These are phyloP conservation scores for Malassezia obtusa DNA, from an alignment of 1,284 basidiomycete species.

Conservation along the genomic window DNA sequence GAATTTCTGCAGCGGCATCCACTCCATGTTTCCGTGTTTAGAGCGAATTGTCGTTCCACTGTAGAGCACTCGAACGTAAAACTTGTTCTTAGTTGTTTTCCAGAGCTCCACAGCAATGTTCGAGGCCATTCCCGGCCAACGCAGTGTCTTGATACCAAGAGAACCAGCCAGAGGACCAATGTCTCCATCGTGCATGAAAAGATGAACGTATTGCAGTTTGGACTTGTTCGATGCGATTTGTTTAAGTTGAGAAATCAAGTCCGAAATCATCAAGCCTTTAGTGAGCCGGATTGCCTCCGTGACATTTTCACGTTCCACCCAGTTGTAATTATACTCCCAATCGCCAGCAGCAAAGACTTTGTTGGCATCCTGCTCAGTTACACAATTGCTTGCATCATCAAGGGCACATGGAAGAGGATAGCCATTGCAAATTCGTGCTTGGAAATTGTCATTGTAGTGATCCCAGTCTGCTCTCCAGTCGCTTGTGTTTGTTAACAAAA, in stretches of 20 bases:
- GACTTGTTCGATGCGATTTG: background rate
- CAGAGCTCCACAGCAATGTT: slow-evolving; percentile 14
- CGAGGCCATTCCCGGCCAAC: slow-evolving; percentile 14
- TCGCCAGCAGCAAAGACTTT: slow-evolving; percentile 11
- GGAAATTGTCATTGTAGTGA: slow-evolving; percentile 16
- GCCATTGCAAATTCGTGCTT: slow-evolving; percentile 13
- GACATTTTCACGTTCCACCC: slow-evolving; percentile 11
- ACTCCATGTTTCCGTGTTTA: slow-evolving; percentile 7
- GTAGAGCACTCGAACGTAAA: slow-evolving; percentile 7
- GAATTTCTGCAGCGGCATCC: slow-evolving; percentile 6
- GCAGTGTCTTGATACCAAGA: slow-evolving; percentile 9
- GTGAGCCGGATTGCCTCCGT: slow-evolving; percentile 13
- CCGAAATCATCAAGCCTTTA: slow-evolving; percentile 8
- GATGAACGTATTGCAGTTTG: slow-evolving; percentile 4
- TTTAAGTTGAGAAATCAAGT: slow-evolving; percentile 4
- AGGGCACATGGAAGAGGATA: slow-evolving; percentile 7
- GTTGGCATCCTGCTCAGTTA: background rate
- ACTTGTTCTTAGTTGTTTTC: background rate
- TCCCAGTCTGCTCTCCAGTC: slow-evolving; percentile 11
- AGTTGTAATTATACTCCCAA: slow-evolving; percentile 15
- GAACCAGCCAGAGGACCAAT: slow-evolving; percentile 12
- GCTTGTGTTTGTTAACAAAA: slow-evolving; percentile 8
- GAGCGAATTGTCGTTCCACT: slow-evolving; percentile 8
- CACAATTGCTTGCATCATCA: background rate
- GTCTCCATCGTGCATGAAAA: slow-evolving; percentile 15